These are phyloP conservation scores for Gaultheria prostrata DNA, from an alignment of 148 eudicot genomes.

Conservation along the genomic window DNA sequence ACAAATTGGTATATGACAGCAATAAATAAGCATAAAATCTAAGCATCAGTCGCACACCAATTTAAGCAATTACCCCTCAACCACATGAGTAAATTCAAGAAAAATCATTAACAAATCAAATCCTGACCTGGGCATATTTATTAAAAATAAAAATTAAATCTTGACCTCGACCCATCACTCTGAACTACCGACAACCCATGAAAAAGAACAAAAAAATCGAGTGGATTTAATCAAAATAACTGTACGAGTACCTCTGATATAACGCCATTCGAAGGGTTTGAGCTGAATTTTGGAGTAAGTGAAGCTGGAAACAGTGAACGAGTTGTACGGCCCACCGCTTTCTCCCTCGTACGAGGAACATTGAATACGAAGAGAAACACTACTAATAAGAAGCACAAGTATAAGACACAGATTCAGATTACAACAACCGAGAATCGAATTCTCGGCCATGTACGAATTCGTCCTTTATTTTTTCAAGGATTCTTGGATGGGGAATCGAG, in stretches of 20 bases:
- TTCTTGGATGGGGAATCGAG: neutral
- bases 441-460: conserved; percentile 20
- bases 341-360: conserved; percentile 27
- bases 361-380: conserved; percentile 18
- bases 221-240: neutral
- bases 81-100: neutral
- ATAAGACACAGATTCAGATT: conserved; percentile 24
- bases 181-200: neutral
- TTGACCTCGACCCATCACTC: conserved; percentile 8
- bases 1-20: neutral
- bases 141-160: neutral
- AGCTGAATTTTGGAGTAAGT: conserved; percentile 55
- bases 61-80: neutral
- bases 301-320: conserved; percentile 60
- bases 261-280: conserved; percentile 76
- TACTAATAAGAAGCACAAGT: neutral
- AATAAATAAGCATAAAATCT: neutral
- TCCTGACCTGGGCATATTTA: neutral
- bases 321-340: conserved; percentile 29
- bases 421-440: conserved; percentile 25
- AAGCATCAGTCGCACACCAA: neutral
- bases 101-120: neutral
- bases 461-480: neutral
- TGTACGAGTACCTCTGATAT: conserved; percentile 53
- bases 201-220: neutral